These are phyloP conservation scores for Berkeleyomyces rouxiae DNA, from an alignment of 2,329 filamentous ascomycete genomes.

Conservation along the genomic window DNA sequence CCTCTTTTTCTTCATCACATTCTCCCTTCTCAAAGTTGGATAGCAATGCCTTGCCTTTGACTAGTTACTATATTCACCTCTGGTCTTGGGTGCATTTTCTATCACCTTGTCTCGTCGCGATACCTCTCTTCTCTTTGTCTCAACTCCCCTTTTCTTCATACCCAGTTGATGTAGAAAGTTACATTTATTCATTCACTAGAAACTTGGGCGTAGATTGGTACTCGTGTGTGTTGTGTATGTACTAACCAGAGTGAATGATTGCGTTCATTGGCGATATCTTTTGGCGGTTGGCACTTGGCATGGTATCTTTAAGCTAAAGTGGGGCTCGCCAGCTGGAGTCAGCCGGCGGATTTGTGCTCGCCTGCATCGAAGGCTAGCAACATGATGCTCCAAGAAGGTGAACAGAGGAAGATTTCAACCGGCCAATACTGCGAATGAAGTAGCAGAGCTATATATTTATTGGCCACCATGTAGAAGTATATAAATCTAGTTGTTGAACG, in stretches of 20 bases:
- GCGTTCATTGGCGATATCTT: too few species aligned
- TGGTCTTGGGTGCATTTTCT: background rate
- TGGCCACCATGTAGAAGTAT: too few species aligned
- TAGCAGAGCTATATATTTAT: too few species aligned
- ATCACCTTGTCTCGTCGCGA: background rate
- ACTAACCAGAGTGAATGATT: background rate
- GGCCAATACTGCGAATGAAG: too few species aligned
- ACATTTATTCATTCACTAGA: background rate
- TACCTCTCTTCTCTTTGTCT: background rate
- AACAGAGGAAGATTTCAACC: too few species aligned
- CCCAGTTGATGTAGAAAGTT: background rate
- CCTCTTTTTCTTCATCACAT: background rate
- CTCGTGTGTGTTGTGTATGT: background rate
- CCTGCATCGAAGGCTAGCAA: too few species aligned
- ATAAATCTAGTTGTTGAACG: too few species aligned
- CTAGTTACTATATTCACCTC: background rate
- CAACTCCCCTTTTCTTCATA: background rate
- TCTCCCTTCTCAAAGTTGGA: background rate
- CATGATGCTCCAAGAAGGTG: too few species aligned
- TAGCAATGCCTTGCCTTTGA: background rate
- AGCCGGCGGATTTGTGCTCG: too few species aligned
- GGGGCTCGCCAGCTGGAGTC: too few species aligned
- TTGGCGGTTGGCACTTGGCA: too few species aligned
- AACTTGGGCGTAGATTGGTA: background rate
- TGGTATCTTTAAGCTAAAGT: too few species aligned